Conservation (phyloP, 768 basidiomycete genomes). For the Rhizopogon rudus region DNA sequence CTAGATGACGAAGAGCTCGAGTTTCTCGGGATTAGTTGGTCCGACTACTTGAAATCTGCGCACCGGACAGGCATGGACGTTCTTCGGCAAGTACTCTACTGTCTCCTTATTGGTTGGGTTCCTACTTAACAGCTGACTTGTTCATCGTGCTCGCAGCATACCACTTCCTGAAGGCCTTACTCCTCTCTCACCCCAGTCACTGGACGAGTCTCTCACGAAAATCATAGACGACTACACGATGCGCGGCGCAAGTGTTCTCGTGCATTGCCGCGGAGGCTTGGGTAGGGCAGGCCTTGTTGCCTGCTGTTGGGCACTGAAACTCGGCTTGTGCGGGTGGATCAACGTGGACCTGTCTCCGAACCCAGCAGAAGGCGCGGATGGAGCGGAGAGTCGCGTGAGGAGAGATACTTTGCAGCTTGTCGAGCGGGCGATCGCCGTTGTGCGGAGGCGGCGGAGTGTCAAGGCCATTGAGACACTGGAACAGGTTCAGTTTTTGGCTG, state of each 20-base stretch:
- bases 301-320: constrained; percentile 87
- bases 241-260: constrained; percentile 63
- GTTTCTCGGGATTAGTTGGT: constrained; percentile 85
- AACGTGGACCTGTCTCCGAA: constrained; percentile 17
- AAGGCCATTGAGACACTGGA: constrained; percentile 95
- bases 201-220: constrained; percentile 63
- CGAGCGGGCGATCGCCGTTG: constrained; percentile 66
- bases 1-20: constrained; percentile 81
- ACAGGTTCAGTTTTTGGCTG: constrained; percentile 80
- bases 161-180: constrained; percentile 90
- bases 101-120: background rate
- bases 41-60: constrained; percentile 64
- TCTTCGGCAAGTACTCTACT: constrained; percentile 48
- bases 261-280: constrained; percentile 92
- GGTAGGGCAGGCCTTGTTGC: constrained; percentile 91
- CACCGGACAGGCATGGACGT: constrained; percentile 68
- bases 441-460: constrained; percentile 70
- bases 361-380: background rate
- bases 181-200: constrained; percentile 48
- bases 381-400: constrained; percentile 17
- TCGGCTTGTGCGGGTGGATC: constrained; percentile 82
- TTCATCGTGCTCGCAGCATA: constrained; percentile 42
- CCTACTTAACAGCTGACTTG: background rate
- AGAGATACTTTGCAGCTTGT: constrained; percentile 60
- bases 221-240: constrained; percentile 73